A percentile compares a stretch with the other conserved stretches of the same genome.
Evolutionary conservation across 2,329 filamentous ascomycete genomes (phyloP).

Genomic region (Fusarium irregulare): DNA sequence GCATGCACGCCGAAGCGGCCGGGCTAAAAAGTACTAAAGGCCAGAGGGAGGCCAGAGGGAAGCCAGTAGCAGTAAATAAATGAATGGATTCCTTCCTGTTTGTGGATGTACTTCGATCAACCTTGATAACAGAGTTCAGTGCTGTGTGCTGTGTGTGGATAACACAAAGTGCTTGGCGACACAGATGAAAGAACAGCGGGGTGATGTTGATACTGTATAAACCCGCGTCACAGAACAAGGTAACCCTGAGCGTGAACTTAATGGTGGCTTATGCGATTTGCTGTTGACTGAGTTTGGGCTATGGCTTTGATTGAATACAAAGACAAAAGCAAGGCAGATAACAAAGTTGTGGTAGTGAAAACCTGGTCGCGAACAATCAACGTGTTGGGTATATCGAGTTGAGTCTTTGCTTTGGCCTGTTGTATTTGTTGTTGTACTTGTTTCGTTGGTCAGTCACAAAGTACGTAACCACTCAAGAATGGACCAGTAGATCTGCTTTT

Average conservation of each 20-base stretch:
- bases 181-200: slow-evolving; percentile 21
- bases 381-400: slow-evolving; percentile 5
- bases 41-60: slow-evolving; percentile 18
- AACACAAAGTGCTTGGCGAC: slow-evolving; percentile 25
- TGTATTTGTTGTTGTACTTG: slow-evolving; percentile 12
- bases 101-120: slow-evolving; percentile 5
- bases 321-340: slow-evolving; percentile 1
- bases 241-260: slow-evolving; percentile 4
- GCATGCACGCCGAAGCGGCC: slow-evolving; percentile 34
- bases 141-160: slow-evolving; percentile 13
- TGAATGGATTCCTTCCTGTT: slow-evolving; percentile 1
- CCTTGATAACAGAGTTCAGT: slow-evolving; percentile 11
- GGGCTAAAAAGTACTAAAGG: slow-evolving; percentile 24
- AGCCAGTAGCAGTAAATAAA: slow-evolving; percentile 21
- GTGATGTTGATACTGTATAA: neutral
- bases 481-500: neutral
- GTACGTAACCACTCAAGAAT: slow-evolving; percentile 10
- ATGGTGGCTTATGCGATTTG: slow-evolving; percentile 1
- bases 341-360: neutral
- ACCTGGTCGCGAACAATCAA: neutral
- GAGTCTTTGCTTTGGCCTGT: slow-evolving; percentile 11
- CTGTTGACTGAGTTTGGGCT: neutral
- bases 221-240: slow-evolving; percentile 3
- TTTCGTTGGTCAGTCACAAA: slow-evolving; percentile 10
- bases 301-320: neutral